Evolutionary conservation across 2,329 filamentous ascomycete species (phyloP).

Genomic region (Nigrospora oryzae): DNA sequence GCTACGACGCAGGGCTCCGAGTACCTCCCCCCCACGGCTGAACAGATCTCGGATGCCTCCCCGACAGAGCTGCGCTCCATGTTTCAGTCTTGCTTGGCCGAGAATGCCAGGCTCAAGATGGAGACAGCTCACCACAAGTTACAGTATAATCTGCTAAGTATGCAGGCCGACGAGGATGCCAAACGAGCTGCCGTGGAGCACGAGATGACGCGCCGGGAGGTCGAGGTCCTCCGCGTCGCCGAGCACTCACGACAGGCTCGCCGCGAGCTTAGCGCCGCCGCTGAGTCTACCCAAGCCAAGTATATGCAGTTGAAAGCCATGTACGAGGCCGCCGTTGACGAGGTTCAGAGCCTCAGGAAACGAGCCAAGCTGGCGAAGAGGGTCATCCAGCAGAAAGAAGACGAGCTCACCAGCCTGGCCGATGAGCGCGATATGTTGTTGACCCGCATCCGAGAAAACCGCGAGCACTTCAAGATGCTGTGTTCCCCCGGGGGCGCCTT

Average conservation of each 20-base stretch:
- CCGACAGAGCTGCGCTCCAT: constrained; percentile 48
- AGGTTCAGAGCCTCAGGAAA: constrained; percentile 55
- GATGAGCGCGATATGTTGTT: constrained; percentile 74
- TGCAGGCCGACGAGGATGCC: constrained; percentile 77
- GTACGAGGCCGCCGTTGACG: constrained; percentile 57
- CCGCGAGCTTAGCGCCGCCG: constrained; percentile 40
- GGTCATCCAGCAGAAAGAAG: constrained; percentile 69
- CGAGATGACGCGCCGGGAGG: constrained; percentile 81
- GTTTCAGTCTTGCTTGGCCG: constrained; percentile 44
- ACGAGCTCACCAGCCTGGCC: constrained; percentile 58
- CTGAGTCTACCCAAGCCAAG: constrained; percentile 44
- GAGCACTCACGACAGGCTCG: constrained; percentile 59
- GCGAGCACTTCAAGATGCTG: constrained; percentile 75
- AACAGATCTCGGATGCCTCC: constrained; percentile 43
- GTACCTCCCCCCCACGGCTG: constrained; percentile 36
- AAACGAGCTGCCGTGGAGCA: constrained; percentile 87
- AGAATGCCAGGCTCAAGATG: constrained; percentile 61
- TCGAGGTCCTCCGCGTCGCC: constrained; percentile 70
- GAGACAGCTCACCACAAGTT: constrained; percentile 85
- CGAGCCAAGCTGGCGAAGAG: constrained; percentile 68
- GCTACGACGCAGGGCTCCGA: constrained; percentile 23
- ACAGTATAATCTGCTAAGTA: constrained; percentile 74
- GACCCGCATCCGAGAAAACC: constrained; percentile 79
- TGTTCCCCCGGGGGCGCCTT: constrained; percentile 66
- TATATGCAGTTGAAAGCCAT: constrained; percentile 56